phyloP scores from a whole-genome alignment of 345 rosid genomes.

The Ceriops zippeliana region DNA sequence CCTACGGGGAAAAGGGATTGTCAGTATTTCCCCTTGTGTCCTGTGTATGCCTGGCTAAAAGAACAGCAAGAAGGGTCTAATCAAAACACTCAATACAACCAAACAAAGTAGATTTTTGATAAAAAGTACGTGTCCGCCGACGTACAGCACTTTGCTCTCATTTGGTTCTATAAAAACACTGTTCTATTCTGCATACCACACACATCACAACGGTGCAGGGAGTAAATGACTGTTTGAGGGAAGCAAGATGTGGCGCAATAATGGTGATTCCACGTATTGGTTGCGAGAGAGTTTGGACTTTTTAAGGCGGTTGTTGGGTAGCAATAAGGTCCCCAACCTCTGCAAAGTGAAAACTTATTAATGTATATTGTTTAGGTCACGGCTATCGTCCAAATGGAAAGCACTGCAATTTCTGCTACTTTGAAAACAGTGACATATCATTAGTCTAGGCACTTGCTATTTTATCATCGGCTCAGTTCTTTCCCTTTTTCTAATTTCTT shows the following conservation, averaged over 20 bases:
- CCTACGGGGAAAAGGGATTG: conserved; percentile 2
- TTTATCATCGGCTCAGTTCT: neutral
- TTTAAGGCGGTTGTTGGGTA: conserved; percentile 22
- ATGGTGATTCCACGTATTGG: neutral
- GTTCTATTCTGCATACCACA: neutral
- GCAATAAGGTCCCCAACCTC: conserved; percentile 5
- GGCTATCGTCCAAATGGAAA: conserved; percentile 11
- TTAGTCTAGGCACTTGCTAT: neutral
- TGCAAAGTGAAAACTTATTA: conserved; percentile 8
- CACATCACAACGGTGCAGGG: neutral
- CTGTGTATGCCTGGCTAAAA: neutral
- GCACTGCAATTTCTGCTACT: conserved; percentile 19
- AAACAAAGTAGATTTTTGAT: conserved; percentile 12
- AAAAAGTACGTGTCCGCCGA: conserved; percentile 31
- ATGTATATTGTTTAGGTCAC: neutral
- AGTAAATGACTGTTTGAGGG: conserved; percentile 2
- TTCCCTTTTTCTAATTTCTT: too few relatives aligned
- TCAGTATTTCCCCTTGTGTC: conserved; percentile 18
- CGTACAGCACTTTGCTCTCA: conserved; percentile 7
- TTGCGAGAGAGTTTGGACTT: neutral
- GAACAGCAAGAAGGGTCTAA: conserved; percentile 26
- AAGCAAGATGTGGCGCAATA: conserved; percentile 2
- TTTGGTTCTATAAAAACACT: neutral
- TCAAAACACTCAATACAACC: conserved; percentile 37
- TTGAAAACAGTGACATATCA: conserved; percentile 17